A percentile compares a stretch with the other conserved stretches of the same genome.
phyloP scores from a whole-genome alignment of 169 alveolate species.

The Cryptosporidium meleagridis region DNA sequence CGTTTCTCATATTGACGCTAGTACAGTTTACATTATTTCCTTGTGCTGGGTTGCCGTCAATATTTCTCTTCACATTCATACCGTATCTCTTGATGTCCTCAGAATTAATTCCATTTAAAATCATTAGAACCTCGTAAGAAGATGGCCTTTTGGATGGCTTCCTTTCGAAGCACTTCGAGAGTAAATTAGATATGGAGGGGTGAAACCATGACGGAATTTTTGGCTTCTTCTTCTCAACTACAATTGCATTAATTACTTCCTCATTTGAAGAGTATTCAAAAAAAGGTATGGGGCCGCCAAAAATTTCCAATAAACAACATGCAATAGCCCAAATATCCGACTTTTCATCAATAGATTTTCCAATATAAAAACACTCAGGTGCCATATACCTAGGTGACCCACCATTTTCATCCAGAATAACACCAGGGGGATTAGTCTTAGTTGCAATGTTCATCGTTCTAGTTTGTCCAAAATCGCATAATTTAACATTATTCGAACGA shows the following conservation, averaged over 20 bases:
- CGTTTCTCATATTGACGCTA: constrained; percentile 74
- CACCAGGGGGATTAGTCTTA: constrained; percentile 37
- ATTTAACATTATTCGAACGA: constrained; percentile 78
- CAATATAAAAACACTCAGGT: constrained; percentile 84
- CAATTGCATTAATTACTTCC: constrained; percentile 77
- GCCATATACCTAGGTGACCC: constrained; percentile 89
- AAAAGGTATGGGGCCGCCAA: constrained; percentile 85
- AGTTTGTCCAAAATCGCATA: constrained; percentile 87
- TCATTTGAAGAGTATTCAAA: constrained; percentile 81
- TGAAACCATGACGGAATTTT: constrained; percentile 78
- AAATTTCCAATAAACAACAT: constrained; percentile 85
- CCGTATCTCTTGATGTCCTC: constrained; percentile 54
- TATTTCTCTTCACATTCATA: constrained; percentile 54
- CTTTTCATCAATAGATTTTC: constrained; percentile 81
- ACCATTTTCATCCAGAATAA: constrained; percentile 85
- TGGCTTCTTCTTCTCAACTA: constrained; percentile 77
- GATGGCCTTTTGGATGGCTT: constrained; percentile 78
- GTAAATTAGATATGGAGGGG: constrained; percentile 57
- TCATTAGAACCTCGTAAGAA: constrained; percentile 28
- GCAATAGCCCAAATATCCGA: constrained; percentile 86
- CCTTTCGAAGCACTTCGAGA: constrained; percentile 74
- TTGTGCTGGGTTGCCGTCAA: constrained; percentile 36
- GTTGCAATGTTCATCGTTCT: constrained; percentile 78
- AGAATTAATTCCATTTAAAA: constrained; percentile 1
- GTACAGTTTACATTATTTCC: constrained; percentile 73